Evolutionary conservation across 495 filamentous ascomycete genomes (phyloP).

Genomic region (Aspergillus coremiiformis): DNA sequence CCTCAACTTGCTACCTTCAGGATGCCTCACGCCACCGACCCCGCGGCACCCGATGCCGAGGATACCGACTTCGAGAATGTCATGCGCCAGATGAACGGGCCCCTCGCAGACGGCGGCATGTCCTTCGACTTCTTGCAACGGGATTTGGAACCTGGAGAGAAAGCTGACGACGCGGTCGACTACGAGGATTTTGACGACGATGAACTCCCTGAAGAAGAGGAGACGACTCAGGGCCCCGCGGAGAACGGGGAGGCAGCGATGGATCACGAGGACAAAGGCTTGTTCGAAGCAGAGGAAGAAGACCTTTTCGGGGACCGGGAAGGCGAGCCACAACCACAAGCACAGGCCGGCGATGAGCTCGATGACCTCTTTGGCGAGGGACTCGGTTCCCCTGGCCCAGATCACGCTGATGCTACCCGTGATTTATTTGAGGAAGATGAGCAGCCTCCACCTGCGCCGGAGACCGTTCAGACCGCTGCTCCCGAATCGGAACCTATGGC

Average conservation of each 20-base stretch:
- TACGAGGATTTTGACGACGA: conserved; percentile 80
- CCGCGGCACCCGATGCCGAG: conserved; percentile 23
- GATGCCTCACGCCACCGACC: conserved; percentile 46
- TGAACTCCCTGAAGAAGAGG: conserved; percentile 62
- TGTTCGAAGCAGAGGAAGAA: conserved; percentile 39
- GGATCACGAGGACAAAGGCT: conserved; percentile 10
- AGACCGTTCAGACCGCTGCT: conserved; percentile 18
- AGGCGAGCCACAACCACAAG: conserved; percentile 19
- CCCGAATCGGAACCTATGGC: conserved; percentile 24
- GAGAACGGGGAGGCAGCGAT: conserved; percentile 1
- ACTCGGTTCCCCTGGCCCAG: conserved; percentile 30
- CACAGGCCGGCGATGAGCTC: conserved; percentile 29
- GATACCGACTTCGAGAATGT: conserved; percentile 45
- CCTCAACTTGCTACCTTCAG: conserved; percentile 1
- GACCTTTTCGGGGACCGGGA: conserved; percentile 45
- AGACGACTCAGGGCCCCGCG: conserved; percentile 17
- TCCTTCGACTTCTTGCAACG: conserved; percentile 38
- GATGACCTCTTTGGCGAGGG: conserved; percentile 52
- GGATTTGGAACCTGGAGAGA: conserved; percentile 57
- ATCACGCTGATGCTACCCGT: conserved; percentile 35
- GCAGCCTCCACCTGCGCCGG: conserved; percentile 19
- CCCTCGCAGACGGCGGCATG: conserved; percentile 26
- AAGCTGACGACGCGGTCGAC: conserved; percentile 75
- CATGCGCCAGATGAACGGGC: conserved; percentile 43
- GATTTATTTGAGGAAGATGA: conserved; percentile 35